phyloP scores from a whole-genome alignment of 2,329 filamentous ascomycete genomes.

The Parafenestella ontariensis region DNA sequence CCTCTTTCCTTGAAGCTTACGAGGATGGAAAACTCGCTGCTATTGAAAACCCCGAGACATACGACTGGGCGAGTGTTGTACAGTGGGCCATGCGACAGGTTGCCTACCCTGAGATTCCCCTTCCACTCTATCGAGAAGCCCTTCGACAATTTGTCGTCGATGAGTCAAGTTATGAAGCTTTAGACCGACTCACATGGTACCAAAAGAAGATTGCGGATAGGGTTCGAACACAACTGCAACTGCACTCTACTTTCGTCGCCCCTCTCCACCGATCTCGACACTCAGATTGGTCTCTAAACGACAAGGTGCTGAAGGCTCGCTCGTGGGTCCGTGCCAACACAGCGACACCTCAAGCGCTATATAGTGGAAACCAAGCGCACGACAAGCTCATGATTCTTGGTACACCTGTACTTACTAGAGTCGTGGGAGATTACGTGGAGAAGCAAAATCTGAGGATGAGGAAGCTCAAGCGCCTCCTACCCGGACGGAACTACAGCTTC shows the following conservation, averaged over 20 bases:
- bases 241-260: slow-evolving; percentile 31
- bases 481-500: slow-evolving; percentile 69
- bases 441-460: slow-evolving; percentile 65
- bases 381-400: slow-evolving; percentile 49
- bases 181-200: slow-evolving; percentile 37
- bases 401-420: slow-evolving; percentile 48
- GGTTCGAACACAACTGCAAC: slow-evolving; percentile 30
- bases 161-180: slow-evolving; percentile 34
- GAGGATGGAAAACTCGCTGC: slow-evolving; percentile 65
- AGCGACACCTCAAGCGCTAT: slow-evolving; percentile 50
- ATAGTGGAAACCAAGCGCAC: slow-evolving; percentile 49
- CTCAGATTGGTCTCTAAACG: slow-evolving; percentile 1
- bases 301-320: slow-evolving; percentile 41
- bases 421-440: slow-evolving; percentile 63
- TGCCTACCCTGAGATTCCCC: slow-evolving; percentile 32
- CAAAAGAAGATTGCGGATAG: slow-evolving; percentile 31
- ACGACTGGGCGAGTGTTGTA: slow-evolving; percentile 73
- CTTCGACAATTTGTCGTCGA: slow-evolving; percentile 33
- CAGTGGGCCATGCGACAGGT: slow-evolving; percentile 67
- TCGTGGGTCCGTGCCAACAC: slow-evolving; percentile 57
- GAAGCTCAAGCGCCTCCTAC: slow-evolving; percentile 62
- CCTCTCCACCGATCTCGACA: slow-evolving; percentile 28
- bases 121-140: slow-evolving; percentile 28
- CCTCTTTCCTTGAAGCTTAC: slow-evolving; percentile 71
- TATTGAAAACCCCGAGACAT: slow-evolving; percentile 67